These are phyloP conservation scores for Cornus florida DNA, from an alignment of 148 eudicot genomes.

Conservation along the genomic window DNA sequence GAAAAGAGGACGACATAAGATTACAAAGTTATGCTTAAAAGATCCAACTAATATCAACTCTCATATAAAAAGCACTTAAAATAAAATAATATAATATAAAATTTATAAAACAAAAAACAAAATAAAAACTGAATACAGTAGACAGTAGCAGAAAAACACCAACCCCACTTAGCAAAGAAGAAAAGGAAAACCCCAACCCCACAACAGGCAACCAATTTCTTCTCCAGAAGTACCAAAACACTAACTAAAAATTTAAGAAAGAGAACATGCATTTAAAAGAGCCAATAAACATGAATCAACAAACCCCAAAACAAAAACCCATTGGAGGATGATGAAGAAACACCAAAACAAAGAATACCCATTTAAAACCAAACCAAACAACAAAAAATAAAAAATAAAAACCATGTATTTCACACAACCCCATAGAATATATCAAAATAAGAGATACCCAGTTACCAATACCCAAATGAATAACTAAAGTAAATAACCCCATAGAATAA, in stretches of 20 bases:
- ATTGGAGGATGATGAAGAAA: not conserved
- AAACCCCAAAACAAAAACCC: not conserved
- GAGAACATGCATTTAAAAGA: not conserved
- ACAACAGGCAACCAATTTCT: not conserved
- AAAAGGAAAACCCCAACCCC: not conserved
- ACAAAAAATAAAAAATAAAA: no score
- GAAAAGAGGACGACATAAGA: not conserved
- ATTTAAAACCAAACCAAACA: not conserved
- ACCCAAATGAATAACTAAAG: not conserved
- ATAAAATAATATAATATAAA: no score
- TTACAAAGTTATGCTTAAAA: no score
- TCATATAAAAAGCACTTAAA: not conserved
- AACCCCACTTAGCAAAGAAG: not conserved
- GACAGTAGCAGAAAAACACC: not conserved
- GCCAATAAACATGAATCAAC: not conserved
- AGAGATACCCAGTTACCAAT: slow-evolving; percentile 5
- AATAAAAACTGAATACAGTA: not conserved
- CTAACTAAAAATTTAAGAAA: not conserved
- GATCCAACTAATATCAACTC: not conserved
- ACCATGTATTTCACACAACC: not conserved
- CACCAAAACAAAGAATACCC: not conserved
- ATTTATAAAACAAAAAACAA: not conserved
- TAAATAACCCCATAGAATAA: not conserved
- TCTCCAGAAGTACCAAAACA: not conserved
- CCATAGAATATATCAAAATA: not conserved